Conservation (phyloP, 176 grass and related monocot genomes). For the Aegilops speltoides region DNA sequence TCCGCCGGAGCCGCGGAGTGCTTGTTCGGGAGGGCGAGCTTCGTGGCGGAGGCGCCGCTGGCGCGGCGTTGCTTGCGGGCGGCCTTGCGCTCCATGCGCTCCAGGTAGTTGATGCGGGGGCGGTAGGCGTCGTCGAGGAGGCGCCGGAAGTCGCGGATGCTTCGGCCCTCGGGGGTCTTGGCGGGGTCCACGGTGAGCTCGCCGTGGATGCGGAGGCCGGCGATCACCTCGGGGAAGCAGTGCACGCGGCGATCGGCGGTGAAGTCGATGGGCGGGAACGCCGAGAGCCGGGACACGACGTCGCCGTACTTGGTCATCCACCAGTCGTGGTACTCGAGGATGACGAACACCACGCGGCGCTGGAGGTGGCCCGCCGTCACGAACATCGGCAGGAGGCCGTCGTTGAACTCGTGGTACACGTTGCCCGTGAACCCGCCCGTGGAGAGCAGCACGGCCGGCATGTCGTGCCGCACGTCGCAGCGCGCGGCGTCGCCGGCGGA, state of each 20-base stretch:
- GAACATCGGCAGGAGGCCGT: constrained; percentile 89
- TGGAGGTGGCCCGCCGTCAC: constrained; percentile 64
- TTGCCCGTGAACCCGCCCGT: constrained; percentile 94
- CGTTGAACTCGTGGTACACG: constrained; percentile 97
- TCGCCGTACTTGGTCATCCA: constrained; percentile 86
- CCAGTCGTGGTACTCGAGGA: constrained; percentile 86
- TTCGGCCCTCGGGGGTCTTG: constrained; percentile 32
- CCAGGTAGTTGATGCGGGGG: constrained; percentile 49
- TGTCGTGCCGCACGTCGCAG: constrained; percentile 68
- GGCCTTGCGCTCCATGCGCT: constrained; percentile 28
- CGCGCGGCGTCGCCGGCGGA: constrained; percentile 16
- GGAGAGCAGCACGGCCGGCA: constrained; percentile 83
- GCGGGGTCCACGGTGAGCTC: constrained; percentile 63
- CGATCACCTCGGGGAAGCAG: constrained; percentile 86
- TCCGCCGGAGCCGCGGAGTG: background rate
- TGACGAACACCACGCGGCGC: constrained; percentile 59
- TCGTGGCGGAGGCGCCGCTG: background rate
- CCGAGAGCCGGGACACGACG: constrained; percentile 63
- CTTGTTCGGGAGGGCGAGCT: background rate
- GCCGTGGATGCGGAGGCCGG: constrained; percentile 77
- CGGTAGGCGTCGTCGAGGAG: constrained; percentile 72
- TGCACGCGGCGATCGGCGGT: constrained; percentile 54
- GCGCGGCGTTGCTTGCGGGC: constrained; percentile 24
- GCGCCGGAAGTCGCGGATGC: constrained; percentile 65
- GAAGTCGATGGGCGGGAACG: constrained; percentile 70